A percentile compares a stretch with the other conserved stretches of the same genome.
phyloP scores from a whole-genome alignment of 345 rosid genomes.

The Excoecaria cochinchinensis region DNA sequence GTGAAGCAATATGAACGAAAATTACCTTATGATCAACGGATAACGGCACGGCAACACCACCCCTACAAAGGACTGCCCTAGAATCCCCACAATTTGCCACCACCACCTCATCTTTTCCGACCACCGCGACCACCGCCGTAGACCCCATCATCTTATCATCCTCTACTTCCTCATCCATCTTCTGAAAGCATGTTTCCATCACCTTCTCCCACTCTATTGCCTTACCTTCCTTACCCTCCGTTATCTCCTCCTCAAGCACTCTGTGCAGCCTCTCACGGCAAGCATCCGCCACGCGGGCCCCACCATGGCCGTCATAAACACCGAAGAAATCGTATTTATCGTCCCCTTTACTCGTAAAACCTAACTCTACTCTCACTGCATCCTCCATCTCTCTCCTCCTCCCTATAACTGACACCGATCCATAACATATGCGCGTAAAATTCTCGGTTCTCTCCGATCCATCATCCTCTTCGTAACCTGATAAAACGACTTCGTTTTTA shows the following conservation, averaged over 20 bases:
- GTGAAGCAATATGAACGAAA: neutral
- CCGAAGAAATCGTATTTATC: slow-evolving; percentile 50
- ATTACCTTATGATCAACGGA: slow-evolving; percentile 49
- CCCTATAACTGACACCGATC: slow-evolving; percentile 59
- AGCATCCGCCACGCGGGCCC: slow-evolving; percentile 57
- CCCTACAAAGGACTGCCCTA: slow-evolving; percentile 41
- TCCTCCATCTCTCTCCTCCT: slow-evolving; percentile 71
- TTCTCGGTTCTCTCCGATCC: neutral
- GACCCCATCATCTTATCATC: slow-evolving; percentile 38
- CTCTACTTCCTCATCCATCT: slow-evolving; percentile 46
- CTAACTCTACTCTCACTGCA: slow-evolving; percentile 48
- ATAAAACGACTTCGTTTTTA: slow-evolving; percentile 23
- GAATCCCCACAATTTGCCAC: slow-evolving; percentile 54
- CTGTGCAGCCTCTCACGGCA: slow-evolving; percentile 57
- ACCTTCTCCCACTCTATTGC: slow-evolving; percentile 46
- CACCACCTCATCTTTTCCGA: slow-evolving; percentile 36
- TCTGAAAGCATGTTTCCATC: slow-evolving; percentile 49
- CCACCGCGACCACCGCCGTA: slow-evolving; percentile 50
- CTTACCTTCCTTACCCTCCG: slow-evolving; percentile 11
- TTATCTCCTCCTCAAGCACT: slow-evolving; percentile 40
- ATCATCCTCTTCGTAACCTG: slow-evolving; percentile 18
- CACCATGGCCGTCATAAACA: slow-evolving; percentile 76
- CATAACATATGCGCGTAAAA: slow-evolving; percentile 26
- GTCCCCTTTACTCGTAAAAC: slow-evolving; percentile 30
- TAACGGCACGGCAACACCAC: slow-evolving; percentile 38